phyloP scores from a whole-genome alignment of 2,329 filamentous ascomycete species.

The Ophiostoma angusticollis region DNA sequence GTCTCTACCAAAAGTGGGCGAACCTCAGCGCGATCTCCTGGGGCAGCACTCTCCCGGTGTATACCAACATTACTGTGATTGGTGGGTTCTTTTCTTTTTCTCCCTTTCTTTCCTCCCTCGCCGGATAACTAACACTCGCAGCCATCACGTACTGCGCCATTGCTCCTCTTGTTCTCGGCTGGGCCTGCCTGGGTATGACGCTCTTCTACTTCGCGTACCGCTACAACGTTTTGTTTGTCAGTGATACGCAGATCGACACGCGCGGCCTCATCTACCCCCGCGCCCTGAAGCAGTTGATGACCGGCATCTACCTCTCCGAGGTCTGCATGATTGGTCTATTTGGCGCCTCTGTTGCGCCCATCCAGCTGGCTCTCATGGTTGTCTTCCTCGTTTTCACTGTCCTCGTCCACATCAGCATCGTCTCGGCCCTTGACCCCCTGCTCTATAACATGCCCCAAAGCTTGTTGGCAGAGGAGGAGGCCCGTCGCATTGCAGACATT shows the following conservation, averaged over 20 bases:
- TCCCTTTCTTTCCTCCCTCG: not conserved
- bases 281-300: constrained; percentile 75
- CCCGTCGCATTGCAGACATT: constrained; percentile 16
- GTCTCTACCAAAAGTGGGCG: constrained; percentile 68
- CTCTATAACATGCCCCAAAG: constrained; percentile 69
- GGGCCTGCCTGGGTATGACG: constrained; percentile 62
- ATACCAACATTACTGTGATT: constrained; percentile 70
- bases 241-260: constrained; percentile 69
- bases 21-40: constrained; percentile 61
- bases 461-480: constrained; percentile 36
- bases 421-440: constrained; percentile 60
- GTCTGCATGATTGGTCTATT: constrained; percentile 75
- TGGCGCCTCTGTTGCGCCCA: constrained; percentile 50
- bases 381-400: constrained; percentile 61
- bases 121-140: constrained; percentile 17
- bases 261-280: constrained; percentile 85
- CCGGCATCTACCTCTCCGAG: constrained; percentile 69
- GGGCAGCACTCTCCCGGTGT: constrained; percentile 72
- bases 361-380: constrained; percentile 63
- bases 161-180: constrained; percentile 72
- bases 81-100: constrained; percentile 36
- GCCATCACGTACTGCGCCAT: constrained; percentile 71
- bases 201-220: constrained; percentile 78
- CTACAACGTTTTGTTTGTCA: constrained; percentile 79
- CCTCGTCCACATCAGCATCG: constrained; percentile 63